These are phyloP conservation scores for Orobanche coerulescens DNA, from an alignment of 257 asterid species.

Conservation along the genomic window DNA sequence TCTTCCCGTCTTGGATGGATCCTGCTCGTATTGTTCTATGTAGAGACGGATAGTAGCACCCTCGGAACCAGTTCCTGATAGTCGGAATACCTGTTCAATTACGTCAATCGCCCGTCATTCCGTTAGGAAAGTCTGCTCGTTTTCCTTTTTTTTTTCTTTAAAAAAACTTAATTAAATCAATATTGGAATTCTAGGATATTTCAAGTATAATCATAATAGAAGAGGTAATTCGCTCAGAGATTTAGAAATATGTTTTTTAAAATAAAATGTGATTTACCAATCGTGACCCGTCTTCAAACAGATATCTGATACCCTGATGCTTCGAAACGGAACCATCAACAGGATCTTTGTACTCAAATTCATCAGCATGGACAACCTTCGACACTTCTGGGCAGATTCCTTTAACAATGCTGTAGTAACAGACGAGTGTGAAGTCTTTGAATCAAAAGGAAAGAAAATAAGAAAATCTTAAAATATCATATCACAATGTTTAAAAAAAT, in stretches of 20 bases:
- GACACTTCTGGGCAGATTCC: conserved; percentile 64
- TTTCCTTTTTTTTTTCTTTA: too few relatives aligned
- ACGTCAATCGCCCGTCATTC: neutral
- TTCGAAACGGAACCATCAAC: conserved; percentile 94
- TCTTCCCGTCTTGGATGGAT: conserved; percentile 69
- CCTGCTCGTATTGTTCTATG: conserved; percentile 89
- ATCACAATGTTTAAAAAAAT: too few relatives aligned
- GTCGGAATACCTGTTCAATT: conserved; percentile 78
- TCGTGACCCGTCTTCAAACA: conserved; percentile 93
- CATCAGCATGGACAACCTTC: conserved; percentile 68
- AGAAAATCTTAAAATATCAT: too few relatives aligned
- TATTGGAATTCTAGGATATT: neutral
- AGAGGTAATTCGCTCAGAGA: conserved; percentile 2
- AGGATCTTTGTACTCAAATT: conserved; percentile 94
- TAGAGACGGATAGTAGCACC: conserved; percentile 97
- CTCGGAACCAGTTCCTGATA: conserved; percentile 97
- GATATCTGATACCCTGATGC: conserved; percentile 92
- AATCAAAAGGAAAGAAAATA: too few relatives aligned
- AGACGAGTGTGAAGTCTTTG: conserved; percentile 4
- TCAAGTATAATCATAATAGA: neutral
- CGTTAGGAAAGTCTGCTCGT: too few relatives aligned
- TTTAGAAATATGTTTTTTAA: conserved; percentile 4
- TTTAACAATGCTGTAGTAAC: conserved; percentile 51
- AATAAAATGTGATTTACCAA: conserved; percentile 49
- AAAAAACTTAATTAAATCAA: too few relatives aligned